Evolutionary conservation across 139 green algal genomes (phyloP), one percentile per base, ranked within the genome.

Genomic region (Zygnema circumcarinatum): DNA sequence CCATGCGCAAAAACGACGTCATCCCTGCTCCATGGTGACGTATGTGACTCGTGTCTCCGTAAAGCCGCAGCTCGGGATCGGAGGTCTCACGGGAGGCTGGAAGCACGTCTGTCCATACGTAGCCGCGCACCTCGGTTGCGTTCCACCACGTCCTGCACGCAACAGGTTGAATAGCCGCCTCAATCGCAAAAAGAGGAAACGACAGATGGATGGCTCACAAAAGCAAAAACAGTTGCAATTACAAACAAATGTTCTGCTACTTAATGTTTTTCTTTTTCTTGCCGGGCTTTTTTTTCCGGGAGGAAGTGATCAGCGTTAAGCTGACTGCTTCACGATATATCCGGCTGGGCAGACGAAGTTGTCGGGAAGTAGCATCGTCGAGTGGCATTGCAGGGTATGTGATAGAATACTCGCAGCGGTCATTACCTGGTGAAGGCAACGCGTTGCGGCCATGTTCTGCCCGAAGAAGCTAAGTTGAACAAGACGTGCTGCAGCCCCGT

Each of bases 71-170:
- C 25, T 88, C 36, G 2, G 74, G 36, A 39, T 88, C 73, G 2
- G 35, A 16, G 2, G 69, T 32, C 67, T 62, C 7, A 16, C 47
- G 7, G 16, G n/a, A 20, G 16, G 35, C 35, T 20, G 85, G 47
- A 25, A 79, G 32, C 7, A 16, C 16, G 11, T 90, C 84, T 32
- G 69, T 38, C 80, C 84, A 89, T 25, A 89, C 84, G 1, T 88
- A 36, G 53, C 81, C 81, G 25, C 82, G 56, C n/a, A 84, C 35
- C 20, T 79, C 76, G 7, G 47, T 25, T 39, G 40, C 75, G 75
- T 33, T 88, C 80, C 81, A 89, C 80, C 80, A 83, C 25, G 22
- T 25, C 36, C 31, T 89, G 69, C 69, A 78, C 7, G 16, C 16
- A n/a, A n/a, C n/a, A n/a, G n/a, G n/a, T n/a, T n/a, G n/a, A n/a